phyloP scores from a whole-genome alignment of 192 early-diverging fungal species.

The Entomortierella chlamydospora region DNA sequence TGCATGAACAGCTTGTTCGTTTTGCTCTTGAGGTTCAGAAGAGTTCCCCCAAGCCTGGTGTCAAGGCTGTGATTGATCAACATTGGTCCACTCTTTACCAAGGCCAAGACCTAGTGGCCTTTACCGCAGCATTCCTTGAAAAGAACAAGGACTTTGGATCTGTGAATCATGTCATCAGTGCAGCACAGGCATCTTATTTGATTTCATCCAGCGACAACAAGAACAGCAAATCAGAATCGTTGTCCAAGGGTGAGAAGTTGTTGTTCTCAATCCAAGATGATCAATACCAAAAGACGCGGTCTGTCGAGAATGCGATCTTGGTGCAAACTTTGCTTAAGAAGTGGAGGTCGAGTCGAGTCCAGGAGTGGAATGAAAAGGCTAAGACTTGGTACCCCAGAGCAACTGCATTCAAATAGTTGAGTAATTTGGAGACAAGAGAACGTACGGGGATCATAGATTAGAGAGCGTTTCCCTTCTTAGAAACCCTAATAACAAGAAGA shows the following conservation, averaged over 20 bases:
- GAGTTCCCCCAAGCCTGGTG: constrained; percentile 14
- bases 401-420: not conserved
- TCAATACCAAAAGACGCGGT: not conserved
- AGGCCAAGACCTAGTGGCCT: constrained; percentile 12
- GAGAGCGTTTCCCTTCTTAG: no score
- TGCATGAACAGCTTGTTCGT: constrained; percentile 59
- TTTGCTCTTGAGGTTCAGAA: constrained; percentile 57
- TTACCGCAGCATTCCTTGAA: constrained; percentile 20
- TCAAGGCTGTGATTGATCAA: constrained; percentile 45
- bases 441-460: no score
- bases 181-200: not conserved
- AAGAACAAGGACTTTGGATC: not conserved
- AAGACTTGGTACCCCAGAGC: not conserved
- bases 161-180: not conserved
- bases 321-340: not conserved
- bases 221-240: not conserved
- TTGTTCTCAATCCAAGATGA: not conserved
- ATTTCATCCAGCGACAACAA: not conserved
- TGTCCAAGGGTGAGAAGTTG: not conserved
- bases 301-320: not conserved
- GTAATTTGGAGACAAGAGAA: no score
- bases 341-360: not conserved
- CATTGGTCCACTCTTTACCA: constrained; percentile 34
- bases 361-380: not conserved
- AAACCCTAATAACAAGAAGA: not conserved